Evolutionary conservation across 1,284 basidiomycete genomes (phyloP).

Genomic region (Hypsizygus ulmarius): DNA sequence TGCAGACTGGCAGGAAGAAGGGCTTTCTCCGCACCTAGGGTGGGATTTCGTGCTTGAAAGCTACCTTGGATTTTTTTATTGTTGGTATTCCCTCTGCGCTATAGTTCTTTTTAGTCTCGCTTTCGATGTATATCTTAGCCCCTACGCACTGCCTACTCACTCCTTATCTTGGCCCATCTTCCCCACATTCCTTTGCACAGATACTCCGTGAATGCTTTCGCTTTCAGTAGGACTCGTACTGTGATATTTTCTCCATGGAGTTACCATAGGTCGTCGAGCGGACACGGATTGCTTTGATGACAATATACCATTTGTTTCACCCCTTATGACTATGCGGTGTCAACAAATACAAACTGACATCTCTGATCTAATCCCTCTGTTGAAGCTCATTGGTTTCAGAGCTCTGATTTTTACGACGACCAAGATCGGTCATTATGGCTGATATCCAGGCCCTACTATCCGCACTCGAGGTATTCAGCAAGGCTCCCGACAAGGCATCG

Average conservation of each 20-base stretch:
- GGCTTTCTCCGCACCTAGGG: conserved; percentile 70
- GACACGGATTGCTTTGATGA: conserved; percentile 18
- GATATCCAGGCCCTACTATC: conserved; percentile 69
- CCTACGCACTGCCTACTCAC: conserved; percentile 38
- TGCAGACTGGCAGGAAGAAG: conserved; percentile 66
- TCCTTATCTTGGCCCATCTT: conserved; percentile 44
- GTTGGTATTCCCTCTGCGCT: conserved; percentile 18
- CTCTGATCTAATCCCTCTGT: conserved; percentile 8
- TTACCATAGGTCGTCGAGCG: conserved; percentile 25
- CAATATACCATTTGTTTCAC: conserved; percentile 40
- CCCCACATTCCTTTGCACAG: conserved; percentile 59
- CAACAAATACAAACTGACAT: conserved; percentile 34
- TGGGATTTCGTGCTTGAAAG: background rate
- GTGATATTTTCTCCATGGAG: conserved; percentile 34
- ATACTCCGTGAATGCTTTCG: conserved; percentile 54
- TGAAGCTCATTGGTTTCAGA: conserved; percentile 6
- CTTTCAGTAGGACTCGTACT: conserved; percentile 50
- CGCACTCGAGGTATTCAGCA: conserved; percentile 72
- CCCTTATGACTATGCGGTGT: conserved; percentile 19
- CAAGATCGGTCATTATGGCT: conserved; percentile 44
- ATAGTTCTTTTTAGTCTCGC: conserved; percentile 29
- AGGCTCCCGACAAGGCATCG: conserved; percentile 78
- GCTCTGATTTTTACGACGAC: conserved; percentile 16
- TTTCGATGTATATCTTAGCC: conserved; percentile 36
- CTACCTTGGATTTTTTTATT: conserved; percentile 7